phyloP scores from a whole-genome alignment of 2,329 filamentous ascomycete species.

The Trichophyton rubrum region DNA sequence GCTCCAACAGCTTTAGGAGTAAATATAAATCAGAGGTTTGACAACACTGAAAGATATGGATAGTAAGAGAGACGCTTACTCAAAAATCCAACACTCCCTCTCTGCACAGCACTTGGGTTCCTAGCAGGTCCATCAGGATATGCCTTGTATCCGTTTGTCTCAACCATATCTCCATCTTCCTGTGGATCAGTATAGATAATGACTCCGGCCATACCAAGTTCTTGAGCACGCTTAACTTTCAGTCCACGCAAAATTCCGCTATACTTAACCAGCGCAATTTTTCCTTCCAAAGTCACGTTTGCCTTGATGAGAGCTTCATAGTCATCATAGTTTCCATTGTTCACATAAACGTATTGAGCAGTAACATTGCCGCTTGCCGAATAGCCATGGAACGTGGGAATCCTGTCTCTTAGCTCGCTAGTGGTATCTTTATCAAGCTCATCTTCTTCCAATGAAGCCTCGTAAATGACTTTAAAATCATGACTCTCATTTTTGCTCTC shows the following conservation, averaged over 20 bases:
- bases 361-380: conserved; percentile 88
- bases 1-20: conserved; percentile 40
- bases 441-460: conserved; percentile 74
- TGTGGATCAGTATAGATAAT: conserved; percentile 82
- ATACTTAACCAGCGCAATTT: conserved; percentile 79
- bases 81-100: conserved; percentile 74
- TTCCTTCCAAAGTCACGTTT: conserved; percentile 64
- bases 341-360: conserved; percentile 73
- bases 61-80: conserved; percentile 41
- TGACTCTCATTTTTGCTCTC: conserved; percentile 31
- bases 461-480: conserved; percentile 51
- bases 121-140: conserved; percentile 83
- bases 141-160: conserved; percentile 61
- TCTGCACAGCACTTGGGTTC: conserved; percentile 77
- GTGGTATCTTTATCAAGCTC: conserved; percentile 72
- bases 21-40: conserved; percentile 4
- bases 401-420: conserved; percentile 54
- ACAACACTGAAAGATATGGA: conserved; percentile 5
- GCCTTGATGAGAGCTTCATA: conserved; percentile 68
- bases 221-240: conserved; percentile 84
- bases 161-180: conserved; percentile 70
- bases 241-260: conserved; percentile 77
- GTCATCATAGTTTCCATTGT: conserved; percentile 78
- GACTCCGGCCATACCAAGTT: conserved; percentile 75
- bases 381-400: conserved; percentile 92